Evolutionary conservation across 352 stramenopile species (phyloP).

Genomic region (Globisporangium recalcitrans): DNA sequence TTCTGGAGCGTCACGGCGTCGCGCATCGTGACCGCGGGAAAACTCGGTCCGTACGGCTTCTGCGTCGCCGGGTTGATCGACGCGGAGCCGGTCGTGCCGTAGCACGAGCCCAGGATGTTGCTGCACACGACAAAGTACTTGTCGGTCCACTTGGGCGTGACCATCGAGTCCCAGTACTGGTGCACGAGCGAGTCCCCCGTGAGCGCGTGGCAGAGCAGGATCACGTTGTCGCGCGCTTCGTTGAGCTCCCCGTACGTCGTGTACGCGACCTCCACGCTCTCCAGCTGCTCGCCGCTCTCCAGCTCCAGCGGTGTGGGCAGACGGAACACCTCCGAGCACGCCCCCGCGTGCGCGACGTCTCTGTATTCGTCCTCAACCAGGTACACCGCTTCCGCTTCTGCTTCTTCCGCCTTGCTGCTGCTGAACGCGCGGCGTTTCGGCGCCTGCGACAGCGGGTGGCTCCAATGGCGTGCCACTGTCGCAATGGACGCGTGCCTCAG

Average conservation of each 20-base stretch:
- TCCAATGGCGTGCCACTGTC: neutral
- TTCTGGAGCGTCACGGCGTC: conserved; percentile 92
- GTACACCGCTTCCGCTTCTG: neutral
- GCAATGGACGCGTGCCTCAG: neutral
- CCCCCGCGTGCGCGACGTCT: conserved; percentile 38
- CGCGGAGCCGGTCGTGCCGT: conserved; percentile 88
- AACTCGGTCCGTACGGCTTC: conserved; percentile 80
- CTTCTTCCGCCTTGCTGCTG: conserved; percentile 5
- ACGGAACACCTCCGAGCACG: conserved; percentile 36
- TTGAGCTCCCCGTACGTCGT: conserved; percentile 93
- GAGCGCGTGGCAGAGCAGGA: conserved; percentile 86
- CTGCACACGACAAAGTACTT: conserved; percentile 96
- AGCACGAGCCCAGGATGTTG: conserved; percentile 95
- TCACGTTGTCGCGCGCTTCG: conserved; percentile 23
- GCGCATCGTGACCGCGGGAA: conserved; percentile 89
- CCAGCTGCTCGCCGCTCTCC: conserved; percentile 62
- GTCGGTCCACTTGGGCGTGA: conserved; percentile 93
- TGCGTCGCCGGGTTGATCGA: conserved; percentile 73
- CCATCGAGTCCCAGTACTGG: conserved; percentile 91
- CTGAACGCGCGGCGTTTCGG: conserved; percentile 12
- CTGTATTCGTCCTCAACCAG: conserved; percentile 57
- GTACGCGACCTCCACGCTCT: conserved; percentile 85
- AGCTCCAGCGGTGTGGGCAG: conserved; percentile 40
- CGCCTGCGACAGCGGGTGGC: neutral
- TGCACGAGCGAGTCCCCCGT: conserved; percentile 92